Evolutionary conservation across 2,329 filamentous ascomycete genomes (phyloP), one percentile per base, ranked within the genome.

Genomic region (Mollisiaceae sp.): DNA sequence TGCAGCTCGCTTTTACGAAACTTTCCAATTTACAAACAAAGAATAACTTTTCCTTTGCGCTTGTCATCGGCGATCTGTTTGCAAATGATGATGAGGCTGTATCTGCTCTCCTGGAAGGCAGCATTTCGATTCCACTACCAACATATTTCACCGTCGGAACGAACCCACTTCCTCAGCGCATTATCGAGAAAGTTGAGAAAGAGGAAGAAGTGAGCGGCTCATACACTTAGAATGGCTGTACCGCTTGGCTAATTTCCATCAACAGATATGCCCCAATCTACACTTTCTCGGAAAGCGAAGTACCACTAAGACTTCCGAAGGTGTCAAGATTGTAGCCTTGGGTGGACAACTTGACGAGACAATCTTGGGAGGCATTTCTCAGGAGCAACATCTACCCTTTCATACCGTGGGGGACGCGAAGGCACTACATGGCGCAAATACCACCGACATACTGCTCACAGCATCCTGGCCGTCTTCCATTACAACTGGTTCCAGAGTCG

Each of bases 111-210:
- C 79, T 98, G 0, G 79, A 86, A 32, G 93, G 93, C n/a, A 82
- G 85, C 12, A 89, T 97, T 60, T 76, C 82, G 24, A 82, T 98
- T 4, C 89, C 94, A 2, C 81, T 98, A 0, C 89, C 94, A 1
- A 96, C 91, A 9, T 99, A 99, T 80, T 99, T 98, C 77, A 92
- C 92, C 2, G 83, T 97, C 66, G 93, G 92, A 71, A 88, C 82
- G 43, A 83, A 83, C 56, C 80, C 89, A n/a, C 82, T 99, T 6
- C 95, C 95, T 0, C 78, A 82, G 2, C 80, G 82, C 36, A 86
- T 97, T 24, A 82, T 91, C 22, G 86, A 91, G 74, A 93, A 89
- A 76, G 84, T 98, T 60, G 85, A 92, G 74, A 85, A 85, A 39
- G 87, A 91, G 68, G 89, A 89, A 74, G 87, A 81, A 71, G 79